Conservation (phyloP, 176 grass and related monocot species). For the Otatea glauca region DNA sequence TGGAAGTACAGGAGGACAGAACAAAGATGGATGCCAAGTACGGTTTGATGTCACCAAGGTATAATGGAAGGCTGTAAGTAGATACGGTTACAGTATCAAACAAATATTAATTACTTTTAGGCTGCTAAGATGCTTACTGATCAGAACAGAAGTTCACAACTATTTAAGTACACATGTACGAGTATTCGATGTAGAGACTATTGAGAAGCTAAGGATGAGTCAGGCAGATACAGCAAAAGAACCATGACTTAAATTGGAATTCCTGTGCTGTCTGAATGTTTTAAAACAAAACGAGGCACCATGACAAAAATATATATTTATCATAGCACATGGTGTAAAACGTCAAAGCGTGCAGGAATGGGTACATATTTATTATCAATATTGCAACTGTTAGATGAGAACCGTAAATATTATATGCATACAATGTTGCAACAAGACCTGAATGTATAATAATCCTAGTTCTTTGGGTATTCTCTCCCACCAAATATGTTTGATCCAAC, state of each 20-base stretch:
- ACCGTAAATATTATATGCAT: not conserved
- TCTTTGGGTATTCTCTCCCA: not conserved
- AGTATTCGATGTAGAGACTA: not conserved
- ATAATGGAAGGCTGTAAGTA: not conserved
- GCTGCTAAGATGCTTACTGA: not conserved
- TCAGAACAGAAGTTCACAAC: not conserved
- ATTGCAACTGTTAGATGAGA: slow-evolving; percentile 3
- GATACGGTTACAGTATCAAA: not conserved
- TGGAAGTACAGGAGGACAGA: not conserved
- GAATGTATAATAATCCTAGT: slow-evolving; percentile 38
- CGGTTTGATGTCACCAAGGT: not conserved
- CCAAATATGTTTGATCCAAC: slow-evolving; percentile 86
- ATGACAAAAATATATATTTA: too few species aligned
- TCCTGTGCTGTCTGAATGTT: not conserved
- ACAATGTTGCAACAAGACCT: not conserved
- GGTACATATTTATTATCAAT: slow-evolving; percentile 26
- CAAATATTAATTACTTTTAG: not conserved
- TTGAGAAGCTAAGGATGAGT: not conserved
- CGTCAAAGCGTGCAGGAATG: not conserved
- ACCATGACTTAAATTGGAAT: not conserved
- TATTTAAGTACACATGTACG: too few species aligned
- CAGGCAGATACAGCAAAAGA: not conserved
- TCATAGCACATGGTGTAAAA: not conserved
- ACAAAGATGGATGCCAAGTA: slow-evolving; percentile 14
- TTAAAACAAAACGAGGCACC: not conserved